Conservation (phyloP, 1,284 basidiomycete genomes). For the Pholiota adiposa region DNA sequence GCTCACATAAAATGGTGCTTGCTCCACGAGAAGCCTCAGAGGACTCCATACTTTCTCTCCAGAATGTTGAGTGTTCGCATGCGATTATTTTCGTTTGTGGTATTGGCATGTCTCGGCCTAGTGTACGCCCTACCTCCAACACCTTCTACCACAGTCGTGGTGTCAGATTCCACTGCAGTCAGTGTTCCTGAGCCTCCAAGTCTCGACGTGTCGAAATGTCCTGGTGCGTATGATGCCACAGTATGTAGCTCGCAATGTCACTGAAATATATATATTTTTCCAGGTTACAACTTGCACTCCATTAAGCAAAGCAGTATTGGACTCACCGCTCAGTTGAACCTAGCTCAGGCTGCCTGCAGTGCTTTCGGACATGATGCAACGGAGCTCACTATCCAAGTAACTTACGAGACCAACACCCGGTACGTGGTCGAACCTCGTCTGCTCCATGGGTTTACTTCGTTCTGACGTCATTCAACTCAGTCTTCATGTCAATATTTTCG, state of each 20-base stretch:
- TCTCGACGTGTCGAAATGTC: conserved; percentile 19
- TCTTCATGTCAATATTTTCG: conserved; percentile 79
- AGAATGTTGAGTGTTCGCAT: conserved; percentile 14
- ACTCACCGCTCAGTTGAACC: conserved; percentile 56
- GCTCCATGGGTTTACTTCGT: neutral
- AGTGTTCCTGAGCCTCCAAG: neutral
- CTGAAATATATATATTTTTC: neutral
- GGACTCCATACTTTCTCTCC: conserved; percentile 2
- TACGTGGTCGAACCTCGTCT: conserved; percentile 26
- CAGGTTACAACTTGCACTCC: conserved; percentile 56
- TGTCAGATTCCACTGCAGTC: neutral
- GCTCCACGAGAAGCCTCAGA: neutral
- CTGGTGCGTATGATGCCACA: conserved; percentile 13
- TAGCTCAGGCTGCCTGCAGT: conserved; percentile 68
- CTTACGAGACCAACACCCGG: conserved; percentile 66
- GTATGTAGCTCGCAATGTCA: neutral
- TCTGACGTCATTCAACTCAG: conserved; percentile 37
- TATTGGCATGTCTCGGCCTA: neutral
- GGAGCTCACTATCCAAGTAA: conserved; percentile 67
- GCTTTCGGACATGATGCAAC: conserved; percentile 73
- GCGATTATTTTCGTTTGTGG: neutral
- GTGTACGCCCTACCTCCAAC: conserved; percentile 6
- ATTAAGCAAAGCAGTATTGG: conserved; percentile 51
- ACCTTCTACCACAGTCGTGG: neutral
- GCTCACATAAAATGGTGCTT: conserved; percentile 4